Conservation (phyloP, 768 basidiomycete species). For the Mycena olivaceomarginata region DNA sequence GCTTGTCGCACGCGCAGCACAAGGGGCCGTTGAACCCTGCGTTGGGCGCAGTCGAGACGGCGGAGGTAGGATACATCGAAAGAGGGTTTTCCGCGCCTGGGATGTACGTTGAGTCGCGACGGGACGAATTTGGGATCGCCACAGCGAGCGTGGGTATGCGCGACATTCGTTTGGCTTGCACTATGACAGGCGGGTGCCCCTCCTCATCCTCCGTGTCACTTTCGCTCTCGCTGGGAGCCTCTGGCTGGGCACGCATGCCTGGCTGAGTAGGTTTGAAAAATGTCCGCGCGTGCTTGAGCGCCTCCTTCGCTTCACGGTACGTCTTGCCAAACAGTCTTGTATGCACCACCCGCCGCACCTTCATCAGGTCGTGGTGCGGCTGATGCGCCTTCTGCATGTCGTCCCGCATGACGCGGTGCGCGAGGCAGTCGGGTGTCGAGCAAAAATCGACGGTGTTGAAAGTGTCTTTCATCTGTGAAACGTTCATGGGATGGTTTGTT, state of each 20-base stretch:
- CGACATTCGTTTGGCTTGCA: neutral
- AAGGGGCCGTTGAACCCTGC: constrained; percentile 29
- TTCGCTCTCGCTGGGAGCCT: constrained; percentile 9
- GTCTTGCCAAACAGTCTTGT: constrained; percentile 41
- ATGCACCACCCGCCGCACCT: constrained; percentile 47
- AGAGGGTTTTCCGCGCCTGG: too few relatives aligned
- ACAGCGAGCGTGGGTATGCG: constrained; percentile 10
- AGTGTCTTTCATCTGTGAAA: too few relatives aligned
- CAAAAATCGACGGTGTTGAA: constrained; percentile 54
- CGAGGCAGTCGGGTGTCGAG: constrained; percentile 47
- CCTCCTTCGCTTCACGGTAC: constrained; percentile 41
- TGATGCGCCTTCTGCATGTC: constrained; percentile 42
- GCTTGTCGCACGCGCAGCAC: constrained; percentile 47
- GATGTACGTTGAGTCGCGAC: too few relatives aligned
- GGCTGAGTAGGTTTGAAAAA: constrained; percentile 22
- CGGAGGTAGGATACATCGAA: neutral
- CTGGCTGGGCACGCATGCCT: neutral
- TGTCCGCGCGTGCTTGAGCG: constrained; percentile 36
- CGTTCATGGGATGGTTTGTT: neutral
- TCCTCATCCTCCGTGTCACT: constrained; percentile 25
- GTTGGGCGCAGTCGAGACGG: constrained; percentile 10
- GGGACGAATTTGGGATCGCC: neutral
- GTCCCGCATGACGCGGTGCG: constrained; percentile 34
- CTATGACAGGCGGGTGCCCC: constrained; percentile 10
- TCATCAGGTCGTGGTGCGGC: constrained; percentile 53